phyloP scores from a whole-genome alignment of 768 basidiomycete genomes.

The Wakefieldia striispora region DNA sequence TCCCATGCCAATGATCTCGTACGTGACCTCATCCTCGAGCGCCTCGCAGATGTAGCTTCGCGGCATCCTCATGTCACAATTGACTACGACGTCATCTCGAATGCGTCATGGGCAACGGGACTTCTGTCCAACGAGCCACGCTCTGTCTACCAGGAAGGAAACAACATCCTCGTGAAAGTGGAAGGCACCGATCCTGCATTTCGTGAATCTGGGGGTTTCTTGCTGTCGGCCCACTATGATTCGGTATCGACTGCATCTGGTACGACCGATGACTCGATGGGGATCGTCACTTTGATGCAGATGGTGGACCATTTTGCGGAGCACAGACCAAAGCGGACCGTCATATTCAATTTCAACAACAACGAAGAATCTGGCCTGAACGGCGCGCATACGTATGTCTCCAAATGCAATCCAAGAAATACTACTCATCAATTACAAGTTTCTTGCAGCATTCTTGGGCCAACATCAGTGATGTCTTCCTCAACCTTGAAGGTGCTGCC shows the following conservation, averaged over 20 bases:
- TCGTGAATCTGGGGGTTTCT: constrained; percentile 42
- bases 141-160: constrained; percentile 59
- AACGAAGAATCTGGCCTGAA: constrained; percentile 78
- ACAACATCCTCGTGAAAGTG: constrained; percentile 65
- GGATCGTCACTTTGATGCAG: constrained; percentile 61
- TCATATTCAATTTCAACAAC: constrained; percentile 83
- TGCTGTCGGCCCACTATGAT: constrained; percentile 83
- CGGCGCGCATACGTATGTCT: constrained; percentile 61
- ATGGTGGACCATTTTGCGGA: constrained; percentile 55
- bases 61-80: constrained; percentile 47
- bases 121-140: constrained; percentile 15
- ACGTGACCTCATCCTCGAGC: constrained; percentile 54
- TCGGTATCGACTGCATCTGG: constrained; percentile 76
- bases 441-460: constrained; percentile 79
- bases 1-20: constrained; percentile 75
- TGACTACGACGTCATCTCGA: constrained; percentile 48
- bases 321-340: constrained; percentile 54
- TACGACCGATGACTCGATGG: constrained; percentile 79
- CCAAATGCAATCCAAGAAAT: constrained; percentile 1
- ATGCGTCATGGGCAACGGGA: constrained; percentile 44
- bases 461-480: constrained; percentile 58
- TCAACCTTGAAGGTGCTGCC: constrained; percentile 82
- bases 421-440: constrained; percentile 31
- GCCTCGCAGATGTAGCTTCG: constrained; percentile 47
- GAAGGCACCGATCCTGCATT: constrained; percentile 45